Evolutionary conservation across 1,139 yeast genomes (phyloP), one percentile per base, ranked within the genome.

Genomic region (Yamadazyma taylorii): DNA sequence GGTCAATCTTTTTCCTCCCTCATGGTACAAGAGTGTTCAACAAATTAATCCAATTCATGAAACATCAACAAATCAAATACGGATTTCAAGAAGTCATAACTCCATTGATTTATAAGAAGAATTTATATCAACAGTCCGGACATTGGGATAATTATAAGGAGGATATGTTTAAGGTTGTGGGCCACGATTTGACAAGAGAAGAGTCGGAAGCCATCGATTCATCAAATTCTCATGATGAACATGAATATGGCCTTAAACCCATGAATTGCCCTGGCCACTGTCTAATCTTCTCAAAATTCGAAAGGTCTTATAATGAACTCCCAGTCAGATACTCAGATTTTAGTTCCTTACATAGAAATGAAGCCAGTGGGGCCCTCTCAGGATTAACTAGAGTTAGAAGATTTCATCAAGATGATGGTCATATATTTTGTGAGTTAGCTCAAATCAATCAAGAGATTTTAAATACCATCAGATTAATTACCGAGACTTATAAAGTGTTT

Each of bases 231-330:
- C 27, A 23, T 21, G 75, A 69, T 38, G 55, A 65, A 17, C 82
- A 79, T 49, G 80, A 75, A 30, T 87, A 78, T 56, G 96, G 96
- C 3, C 70, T 92, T 44, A 92, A 92, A 60, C 98, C 98, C 17
- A 92, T 92, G 98, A 94, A 92, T 65, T 92, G 98, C 60, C 98
- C 99, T 0, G 97, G 97, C 1, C 99, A 94, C 60, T 94, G 98
- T 58, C 60, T 92, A 41, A 79, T 94, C 47, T 94, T 82, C 67
- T 78, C 84, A 43, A 78, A 81, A 47, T 81, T 85, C 47, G 95
- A 89, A 42, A 79, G 95, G 50, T 86, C 96, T 0, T 88, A 88
- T 57, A 79, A 88, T 45, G 97, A 94, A 52, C 66, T 94, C 39
- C 99, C 99, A 4, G 71, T 90, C 51, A 68, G 98, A 52, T 79